A percentile compares a stretch with the other conserved stretches of the same genome.
Evolutionary conservation across 192 early-diverging fungal genomes (phyloP).

Genomic region (Podila epigama): DNA sequence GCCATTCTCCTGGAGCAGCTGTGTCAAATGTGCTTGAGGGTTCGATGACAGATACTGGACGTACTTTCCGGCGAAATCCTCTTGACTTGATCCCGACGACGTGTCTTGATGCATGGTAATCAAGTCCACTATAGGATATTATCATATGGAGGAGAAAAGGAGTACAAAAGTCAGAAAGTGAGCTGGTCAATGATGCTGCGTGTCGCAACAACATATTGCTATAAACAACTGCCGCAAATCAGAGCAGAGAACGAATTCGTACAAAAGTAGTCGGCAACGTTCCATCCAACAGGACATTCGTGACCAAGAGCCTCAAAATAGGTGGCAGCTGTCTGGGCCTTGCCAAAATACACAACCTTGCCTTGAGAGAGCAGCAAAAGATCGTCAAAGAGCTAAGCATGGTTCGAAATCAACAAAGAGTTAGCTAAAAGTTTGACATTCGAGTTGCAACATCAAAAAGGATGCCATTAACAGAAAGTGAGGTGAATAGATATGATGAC

Average conservation of each 20-base stretch:
- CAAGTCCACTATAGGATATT: slow-evolving; percentile 10
- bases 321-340: slow-evolving; percentile 65
- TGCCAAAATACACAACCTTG: slow-evolving; percentile 75
- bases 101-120: slow-evolving; percentile 25
- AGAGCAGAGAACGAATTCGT: no score
- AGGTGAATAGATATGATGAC: no score
- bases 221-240: no score
- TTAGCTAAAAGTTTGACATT: neutral
- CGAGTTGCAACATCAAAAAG: no score
- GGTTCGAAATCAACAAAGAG: slow-evolving; percentile 42
- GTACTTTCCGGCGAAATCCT: slow-evolving; percentile 30
- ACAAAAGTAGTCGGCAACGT: slow-evolving; percentile 90
- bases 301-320: slow-evolving; percentile 86
- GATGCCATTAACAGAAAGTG: no score
- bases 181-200: neutral
- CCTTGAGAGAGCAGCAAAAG: slow-evolving; percentile 72
- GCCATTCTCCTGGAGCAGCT: slow-evolving; percentile 15
- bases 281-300: slow-evolving; percentile 87
- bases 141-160: neutral
- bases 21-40: slow-evolving; percentile 21
- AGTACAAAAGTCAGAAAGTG: neutral
- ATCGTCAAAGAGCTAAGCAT: slow-evolving; percentile 75
- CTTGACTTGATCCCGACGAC: neutral
- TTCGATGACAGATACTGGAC: slow-evolving; percentile 12
- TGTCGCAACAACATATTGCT: neutral